A percentile compares a stretch with the other conserved stretches of the same genome.
Evolutionary conservation across 2,329 filamentous ascomycete genomes (phyloP).

Genomic region (Venturiaceae sp.): DNA sequence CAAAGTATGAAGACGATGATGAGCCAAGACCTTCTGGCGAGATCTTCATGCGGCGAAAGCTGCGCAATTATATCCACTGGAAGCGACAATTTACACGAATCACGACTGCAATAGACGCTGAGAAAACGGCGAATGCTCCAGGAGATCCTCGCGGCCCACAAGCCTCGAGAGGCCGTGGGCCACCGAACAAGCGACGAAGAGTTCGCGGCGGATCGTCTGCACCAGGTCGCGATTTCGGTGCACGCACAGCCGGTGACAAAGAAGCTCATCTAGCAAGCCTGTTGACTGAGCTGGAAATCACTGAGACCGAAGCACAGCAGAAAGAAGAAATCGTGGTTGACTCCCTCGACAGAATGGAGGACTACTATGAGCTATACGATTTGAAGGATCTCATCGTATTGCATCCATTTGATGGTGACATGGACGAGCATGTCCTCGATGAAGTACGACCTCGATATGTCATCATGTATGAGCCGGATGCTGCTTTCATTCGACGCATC

Average conservation of each 20-base stretch:
- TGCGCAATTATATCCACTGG: conserved; percentile 83
- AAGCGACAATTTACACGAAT: conserved; percentile 82
- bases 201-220: conserved; percentile 59
- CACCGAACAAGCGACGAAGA: conserved; percentile 77
- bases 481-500: conserved; percentile 85
- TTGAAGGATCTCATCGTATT: conserved; percentile 83
- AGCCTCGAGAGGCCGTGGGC: conserved; percentile 51
- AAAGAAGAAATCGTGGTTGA: conserved; percentile 71
- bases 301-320: conserved; percentile 62
- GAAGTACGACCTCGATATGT: conserved; percentile 90
- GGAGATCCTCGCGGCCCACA: conserved; percentile 12
- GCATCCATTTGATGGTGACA: conserved; percentile 89
- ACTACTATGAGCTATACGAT: conserved; percentile 84
- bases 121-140: conserved; percentile 54
- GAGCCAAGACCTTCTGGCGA: conserved; percentile 46
- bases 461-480: conserved; percentile 97
- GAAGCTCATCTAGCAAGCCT: conserved; percentile 73
- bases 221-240: conserved; percentile 56
- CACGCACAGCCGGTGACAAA: conserved; percentile 72
- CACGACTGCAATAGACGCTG: conserved; percentile 65
- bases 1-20: conserved; percentile 36
- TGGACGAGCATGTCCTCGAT: conserved; percentile 93
- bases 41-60: conserved; percentile 71
- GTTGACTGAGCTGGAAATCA: conserved; percentile 74
- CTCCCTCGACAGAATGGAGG: conserved; percentile 81